These are phyloP conservation scores for Candida railenensis DNA, from an alignment of 805 yeast genomes.

Conservation along the genomic window DNA sequence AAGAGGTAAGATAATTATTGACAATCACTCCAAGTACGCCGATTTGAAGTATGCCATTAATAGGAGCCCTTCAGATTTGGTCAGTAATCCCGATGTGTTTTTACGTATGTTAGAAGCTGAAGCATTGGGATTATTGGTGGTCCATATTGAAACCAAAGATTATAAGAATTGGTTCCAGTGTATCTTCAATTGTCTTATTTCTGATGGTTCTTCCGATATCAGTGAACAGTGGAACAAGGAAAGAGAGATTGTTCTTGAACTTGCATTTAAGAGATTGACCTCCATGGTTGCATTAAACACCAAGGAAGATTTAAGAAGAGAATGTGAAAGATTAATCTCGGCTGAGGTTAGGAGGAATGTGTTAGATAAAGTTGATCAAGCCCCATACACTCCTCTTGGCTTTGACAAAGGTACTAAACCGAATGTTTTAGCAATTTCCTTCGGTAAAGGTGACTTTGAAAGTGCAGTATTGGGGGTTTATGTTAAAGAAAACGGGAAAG, in stretches of 20 bases:
- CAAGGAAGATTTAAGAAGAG: conserved; percentile 76
- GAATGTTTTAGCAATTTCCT: conserved; percentile 74
- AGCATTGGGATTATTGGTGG: conserved; percentile 64
- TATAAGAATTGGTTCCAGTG: conserved; percentile 40
- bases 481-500: conserved; percentile 77
- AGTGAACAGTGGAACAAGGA: conserved; percentile 80
- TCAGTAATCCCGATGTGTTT: conserved; percentile 73
- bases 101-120: conserved; percentile 94
- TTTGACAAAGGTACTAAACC: conserved; percentile 81
- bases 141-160: conserved; percentile 57
- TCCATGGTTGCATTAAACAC: conserved; percentile 70
- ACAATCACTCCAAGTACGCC: conserved; percentile 74
- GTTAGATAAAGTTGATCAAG: conserved; percentile 78
- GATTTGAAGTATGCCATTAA: conserved; percentile 90
- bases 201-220: conserved; percentile 76
- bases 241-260: conserved; percentile 63
- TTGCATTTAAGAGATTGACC: conserved; percentile 66
- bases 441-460: conserved; percentile 81
- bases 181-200: conserved; percentile 51
- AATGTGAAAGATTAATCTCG: conserved; percentile 69
- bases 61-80: conserved; percentile 73
- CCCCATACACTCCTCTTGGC: conserved; percentile 84
- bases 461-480: conserved; percentile 86
- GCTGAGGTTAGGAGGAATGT: conserved; percentile 70
- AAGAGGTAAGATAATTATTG: conserved; percentile 67